Evolutionary conservation across 805 yeast genomes (phyloP), one percentile per base, ranked within the genome.

Genomic region (Wickerhamomyces xylosicus): DNA sequence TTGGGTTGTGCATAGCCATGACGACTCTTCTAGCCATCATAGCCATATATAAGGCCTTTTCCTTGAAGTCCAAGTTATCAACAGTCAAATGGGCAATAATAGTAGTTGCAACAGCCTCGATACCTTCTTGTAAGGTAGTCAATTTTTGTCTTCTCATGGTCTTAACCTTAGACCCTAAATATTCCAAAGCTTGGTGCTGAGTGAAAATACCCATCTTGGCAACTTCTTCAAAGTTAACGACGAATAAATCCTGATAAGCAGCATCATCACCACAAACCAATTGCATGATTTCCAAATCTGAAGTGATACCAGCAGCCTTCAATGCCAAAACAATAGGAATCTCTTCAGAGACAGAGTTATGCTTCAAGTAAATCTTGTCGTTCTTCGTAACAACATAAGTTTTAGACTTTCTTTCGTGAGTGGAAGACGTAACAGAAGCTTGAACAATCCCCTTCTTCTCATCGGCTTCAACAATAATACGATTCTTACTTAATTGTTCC

Each of bases 391-490:
- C 79, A 32, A 92, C 96, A 55, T 92, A 92, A 0, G 98, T 92
- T 57, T 92, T 92, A 19, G 97, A 90, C 59, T 90, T 94, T 62
- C 98, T 77, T 63, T 92, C 99, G 61, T 92, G 98, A 1, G 99
- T 90, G 3, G 97, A 87, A 4, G 97, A 86, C 0, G 98, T 92
- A 15, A 92, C 99, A 0, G 96, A 85, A 1, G 98, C 97, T 62
- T 92, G 98, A 17, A 89, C 96, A 18, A 92, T 79, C 4, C 79
- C 81, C 60, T 94, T 92, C 62, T 87, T 85, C 47, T 85, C 95
- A 58, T 92, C 99, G 2, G 96, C 92, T 61, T 92, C 99, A 13
- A 92, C 98, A 54, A 92, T 87, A 56, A 92, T 92, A 72, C 98
- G 85, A 63, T 92, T 92, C 64, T 92, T 92, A 37, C 95, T 81